Percentiles rank a stretch among this genome's conserved stretches.
Evolutionary conservation across 352 stramenopile species (phyloP).

Genomic region (Phytophthora europaea): DNA sequence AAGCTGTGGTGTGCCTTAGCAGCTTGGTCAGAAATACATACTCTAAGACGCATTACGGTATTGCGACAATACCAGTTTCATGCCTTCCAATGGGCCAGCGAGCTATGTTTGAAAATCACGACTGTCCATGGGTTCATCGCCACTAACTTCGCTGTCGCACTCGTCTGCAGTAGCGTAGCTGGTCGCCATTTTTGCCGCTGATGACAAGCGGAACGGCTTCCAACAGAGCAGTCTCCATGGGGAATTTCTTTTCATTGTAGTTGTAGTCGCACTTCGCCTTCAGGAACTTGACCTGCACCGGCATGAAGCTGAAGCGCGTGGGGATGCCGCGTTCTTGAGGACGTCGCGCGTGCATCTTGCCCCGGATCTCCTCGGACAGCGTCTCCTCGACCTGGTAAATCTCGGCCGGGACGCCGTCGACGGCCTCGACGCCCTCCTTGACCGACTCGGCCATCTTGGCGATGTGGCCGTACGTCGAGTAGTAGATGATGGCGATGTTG

Average conservation of each 20-base stretch:
- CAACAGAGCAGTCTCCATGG: conserved; percentile 66
- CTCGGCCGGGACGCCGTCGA: conserved; percentile 63
- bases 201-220: conserved; percentile 78
- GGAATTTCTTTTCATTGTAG: conserved; percentile 80
- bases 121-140: no score
- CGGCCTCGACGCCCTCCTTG: conserved; percentile 79
- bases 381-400: conserved; percentile 88
- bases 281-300: conserved; percentile 90
- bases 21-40: not conserved
- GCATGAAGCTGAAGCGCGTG: conserved; percentile 82
- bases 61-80: no score
- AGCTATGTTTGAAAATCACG: conserved; percentile 4
- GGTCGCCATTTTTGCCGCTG: conserved; percentile 86
- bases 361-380: conserved; percentile 79
- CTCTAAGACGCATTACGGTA: not conserved
- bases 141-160: conserved; percentile 25
- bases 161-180: conserved; percentile 48
- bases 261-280: conserved; percentile 85
- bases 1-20: not conserved
- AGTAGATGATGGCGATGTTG: conserved; percentile 89
- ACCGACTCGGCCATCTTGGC: conserved; percentile 77
- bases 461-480: conserved; percentile 91
- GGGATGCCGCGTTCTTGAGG: conserved; percentile 81
- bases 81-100: conserved; percentile 21
- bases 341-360: conserved; percentile 82